Base-by-base conservation (phyloP, 192 early-diverging fungal species). In the Phlyctochytrium arcticum region DNA sequence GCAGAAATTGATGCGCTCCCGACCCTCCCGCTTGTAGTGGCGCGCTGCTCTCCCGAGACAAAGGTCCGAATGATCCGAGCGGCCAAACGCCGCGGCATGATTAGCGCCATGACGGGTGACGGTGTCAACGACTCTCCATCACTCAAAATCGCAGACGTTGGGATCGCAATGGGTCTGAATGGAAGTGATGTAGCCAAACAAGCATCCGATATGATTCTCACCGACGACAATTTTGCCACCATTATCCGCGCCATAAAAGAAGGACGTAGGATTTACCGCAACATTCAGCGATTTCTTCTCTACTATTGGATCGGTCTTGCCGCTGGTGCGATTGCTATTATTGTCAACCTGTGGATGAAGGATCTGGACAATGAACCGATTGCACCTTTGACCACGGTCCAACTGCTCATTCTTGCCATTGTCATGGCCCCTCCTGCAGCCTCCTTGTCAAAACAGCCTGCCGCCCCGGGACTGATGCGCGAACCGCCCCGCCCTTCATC, bases 121-220 rank as follows among this genome's bases (percentile, higher is more conserved):
- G 94, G 92, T 59, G 88, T 91, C 10, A 94, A 94, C 69, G 94
- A 96, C 61, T 82, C 92, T 47, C 91, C 92, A n/a, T 90, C 92
- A 21, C 79, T 96, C 49, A 89, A 87, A 54, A 81, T 85, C 21
- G 92, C 94, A 7, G 78, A 92, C 64, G 82, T 96, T 31, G 92
- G 92, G 48, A 80, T 96, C 34, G 90, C 94, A 47, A 91, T 96
- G 85, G 92, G 90, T 10, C 71, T 55, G 24, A 50, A 44, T 1
- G 72, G 72, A n/a, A 36, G 36, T 29, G 72, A 74, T 26, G 72
- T 74, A 9, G 60, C 72, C 3, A 75, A 76, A 44, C 23, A 34
- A 17, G 65, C 70, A 9, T 74, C 72, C 8, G 61, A 74, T 17
- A 76, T 74, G 19, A 42, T 71, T 12, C 47, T 71, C 23, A 50